A percentile compares a stretch with the other conserved stretches of the same genome.
phyloP scores from a whole-genome alignment of 352 stramenopile species.

The Halophytophthora polymorphica region DNA sequence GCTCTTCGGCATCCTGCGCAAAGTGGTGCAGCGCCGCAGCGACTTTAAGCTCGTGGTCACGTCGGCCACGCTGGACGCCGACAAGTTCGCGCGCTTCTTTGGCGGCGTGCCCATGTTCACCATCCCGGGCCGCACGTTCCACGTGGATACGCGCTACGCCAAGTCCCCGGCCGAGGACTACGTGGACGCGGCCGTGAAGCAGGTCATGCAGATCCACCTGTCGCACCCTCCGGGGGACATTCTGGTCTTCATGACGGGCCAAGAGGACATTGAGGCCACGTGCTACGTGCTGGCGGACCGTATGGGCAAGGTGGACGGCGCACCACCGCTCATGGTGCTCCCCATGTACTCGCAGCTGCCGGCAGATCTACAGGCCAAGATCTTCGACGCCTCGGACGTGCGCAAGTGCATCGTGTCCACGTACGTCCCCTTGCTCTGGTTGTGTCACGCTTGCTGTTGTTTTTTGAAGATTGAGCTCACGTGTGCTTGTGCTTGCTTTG shows the following conservation, averaged over 20 bases:
- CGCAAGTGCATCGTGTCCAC: constrained; percentile 98
- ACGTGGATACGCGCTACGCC: constrained; percentile 83
- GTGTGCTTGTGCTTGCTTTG: too few relatives aligned
- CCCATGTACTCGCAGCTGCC: constrained; percentile 99
- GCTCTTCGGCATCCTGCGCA: constrained; percentile 91
- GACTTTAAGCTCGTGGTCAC: constrained; percentile 93
- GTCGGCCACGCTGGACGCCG: constrained; percentile 96
- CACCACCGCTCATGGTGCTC: constrained; percentile 94
- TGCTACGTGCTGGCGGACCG: constrained; percentile 94
- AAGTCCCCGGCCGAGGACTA: constrained; percentile 97
- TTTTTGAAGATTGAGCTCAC: too few relatives aligned
- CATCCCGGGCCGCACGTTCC: constrained; percentile 91
- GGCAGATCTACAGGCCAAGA: constrained; percentile 97
- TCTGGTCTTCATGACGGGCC: constrained; percentile 99
- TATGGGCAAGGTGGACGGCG: constrained; percentile 92
- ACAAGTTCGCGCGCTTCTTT: constrained; percentile 98
- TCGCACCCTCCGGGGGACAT: constrained; percentile 96
- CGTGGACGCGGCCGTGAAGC: constrained; percentile 97
- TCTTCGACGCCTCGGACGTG: constrained; percentile 94
- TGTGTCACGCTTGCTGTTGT: too few relatives aligned
- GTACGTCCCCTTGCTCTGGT: too few relatives aligned
- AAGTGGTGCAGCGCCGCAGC: constrained; percentile 84
- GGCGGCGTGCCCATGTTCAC: constrained; percentile 96
- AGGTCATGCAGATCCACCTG: constrained; percentile 98
- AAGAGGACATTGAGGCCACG: constrained; percentile 98